Evolutionary conservation across 208 protist genomes (phyloP), one percentile per base, ranked within the genome.

Genomic region (Trypanosoma grayi): DNA sequence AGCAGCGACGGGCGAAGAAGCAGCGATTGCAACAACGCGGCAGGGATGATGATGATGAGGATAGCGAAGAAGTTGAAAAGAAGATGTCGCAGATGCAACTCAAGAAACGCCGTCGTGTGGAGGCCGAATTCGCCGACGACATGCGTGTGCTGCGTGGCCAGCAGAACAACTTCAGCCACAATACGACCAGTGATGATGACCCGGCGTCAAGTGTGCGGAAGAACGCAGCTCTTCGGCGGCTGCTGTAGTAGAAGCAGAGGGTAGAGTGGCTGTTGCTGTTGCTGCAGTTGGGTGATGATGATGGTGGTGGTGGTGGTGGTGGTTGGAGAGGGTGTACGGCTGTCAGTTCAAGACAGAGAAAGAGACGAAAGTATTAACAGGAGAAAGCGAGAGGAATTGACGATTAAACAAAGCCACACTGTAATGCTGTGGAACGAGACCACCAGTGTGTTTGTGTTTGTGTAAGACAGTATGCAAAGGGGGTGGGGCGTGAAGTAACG

Each of bases 171-270:
- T 30, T 33, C n/a, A 27, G 16, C 6, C 46, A 47, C 7, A 37
- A 55, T 18, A 22, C 37, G 16, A 39, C 27, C 30, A 24, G 62
- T 16, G 61, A 16, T 27, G 37, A 33, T 22, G 36, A n/a, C 16
- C 20, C 24, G 16, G 50, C 4, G 44, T 24, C 10, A 20, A 37
- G 14, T 2, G 41, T 66, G 39, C 50, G 31, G 41, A 43, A 50
- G 28, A 83, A 83, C 41, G 77, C 77, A 2, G 78, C 81, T 2
- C 44, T 88, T 13, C 57, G 60, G 24, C 77, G 74, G 14, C 78
- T 88, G 54, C 36, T 79, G 34, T 69, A 63, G 24, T 1, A 24
- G 6, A 37, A 43, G 18, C 28, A 11, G 36, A 2, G 3, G 25
- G 8, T 11, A 47, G 4, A 28, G 2, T 11, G 34, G n/a, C 6